phyloP scores from a whole-genome alignment of 208 protist genomes.

The Tetramitus jugosus region DNA sequence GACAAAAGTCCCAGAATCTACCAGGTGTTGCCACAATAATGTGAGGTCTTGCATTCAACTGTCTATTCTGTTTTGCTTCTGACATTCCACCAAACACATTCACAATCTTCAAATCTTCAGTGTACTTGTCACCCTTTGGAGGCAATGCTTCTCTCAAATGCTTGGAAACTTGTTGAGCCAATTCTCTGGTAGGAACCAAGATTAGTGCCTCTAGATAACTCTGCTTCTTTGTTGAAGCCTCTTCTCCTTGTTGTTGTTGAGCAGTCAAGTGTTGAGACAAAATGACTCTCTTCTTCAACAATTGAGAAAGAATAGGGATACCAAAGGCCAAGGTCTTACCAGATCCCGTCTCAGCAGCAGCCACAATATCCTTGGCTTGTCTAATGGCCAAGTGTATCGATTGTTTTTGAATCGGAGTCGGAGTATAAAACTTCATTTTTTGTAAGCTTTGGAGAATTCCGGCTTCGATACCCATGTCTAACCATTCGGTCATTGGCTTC shows the following conservation, averaged over 20 bases:
- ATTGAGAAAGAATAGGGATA: slow-evolving; percentile 43
- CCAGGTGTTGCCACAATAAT: slow-evolving; percentile 82
- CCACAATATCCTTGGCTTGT: slow-evolving; percentile 39
- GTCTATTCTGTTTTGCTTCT: slow-evolving; percentile 13
- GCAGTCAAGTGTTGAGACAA: not conserved
- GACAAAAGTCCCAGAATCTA: slow-evolving; percentile 4
- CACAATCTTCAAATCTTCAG: not conserved
- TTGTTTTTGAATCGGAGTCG: slow-evolving; percentile 28
- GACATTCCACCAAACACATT: not conserved
- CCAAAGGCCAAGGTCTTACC: slow-evolving; percentile 55
- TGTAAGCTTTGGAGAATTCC: not conserved
- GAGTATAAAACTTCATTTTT: not conserved
- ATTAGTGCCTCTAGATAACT: slow-evolving; percentile 73
- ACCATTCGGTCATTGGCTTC: not conserved
- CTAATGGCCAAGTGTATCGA: slow-evolving; percentile 9
- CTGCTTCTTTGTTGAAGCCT: not conserved
- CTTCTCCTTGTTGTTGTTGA: not conserved
- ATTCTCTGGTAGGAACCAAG: slow-evolving; percentile 91
- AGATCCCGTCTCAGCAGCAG: slow-evolving; percentile 52
- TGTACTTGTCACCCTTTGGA: slow-evolving; percentile 78
- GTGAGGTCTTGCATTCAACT: slow-evolving; percentile 81
- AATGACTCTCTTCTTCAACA: not conserved
- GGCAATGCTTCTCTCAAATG: slow-evolving; percentile 47
- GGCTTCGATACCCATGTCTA: not conserved
- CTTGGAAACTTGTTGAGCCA: slow-evolving; percentile 87